Evolutionary conservation across 306 rosid species (phyloP).

Genomic region (Ochetophila trinervis): DNA sequence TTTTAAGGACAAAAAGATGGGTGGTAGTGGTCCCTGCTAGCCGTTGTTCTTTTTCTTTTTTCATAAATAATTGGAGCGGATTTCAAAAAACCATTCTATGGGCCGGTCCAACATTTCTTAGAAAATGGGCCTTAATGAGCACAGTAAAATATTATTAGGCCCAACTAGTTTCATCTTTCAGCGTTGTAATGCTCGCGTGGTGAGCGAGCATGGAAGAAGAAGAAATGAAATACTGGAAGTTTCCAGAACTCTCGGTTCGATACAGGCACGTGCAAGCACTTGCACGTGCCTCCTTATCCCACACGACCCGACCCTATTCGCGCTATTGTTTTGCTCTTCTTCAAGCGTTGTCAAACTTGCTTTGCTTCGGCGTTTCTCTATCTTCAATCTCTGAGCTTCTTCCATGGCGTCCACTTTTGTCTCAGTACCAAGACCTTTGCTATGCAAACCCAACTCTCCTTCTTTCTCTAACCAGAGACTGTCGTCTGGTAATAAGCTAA

Average conservation of each 20-base stretch:
- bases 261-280: too few species aligned
- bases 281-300: slow-evolving; percentile 16
- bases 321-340: neutral
- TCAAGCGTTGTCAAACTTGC: neutral
- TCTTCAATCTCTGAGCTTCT: slow-evolving; percentile 1
- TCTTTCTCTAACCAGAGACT: slow-evolving; percentile 42
- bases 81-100: slow-evolving; percentile 7
- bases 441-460: slow-evolving; percentile 33
- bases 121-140: too few species aligned
- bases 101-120: neutral
- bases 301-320: neutral
- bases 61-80: slow-evolving; percentile 3
- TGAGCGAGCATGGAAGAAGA: too few species aligned
- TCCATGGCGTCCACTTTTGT: slow-evolving; percentile 73
- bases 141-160: too few species aligned
- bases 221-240: neutral
- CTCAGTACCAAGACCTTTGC: slow-evolving; percentile 47
- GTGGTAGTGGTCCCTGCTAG: slow-evolving; percentile 56
- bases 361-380: neutral
- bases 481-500: slow-evolving; percentile 34
- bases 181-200: too few species aligned
- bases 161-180: too few species aligned
- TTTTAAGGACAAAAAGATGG: slow-evolving; percentile 37
- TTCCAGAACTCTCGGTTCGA: neutral
- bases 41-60: slow-evolving; percentile 38